phyloP scores from a whole-genome alignment of 495 filamentous ascomycete species.

The Penicillium cinerascens region DNA sequence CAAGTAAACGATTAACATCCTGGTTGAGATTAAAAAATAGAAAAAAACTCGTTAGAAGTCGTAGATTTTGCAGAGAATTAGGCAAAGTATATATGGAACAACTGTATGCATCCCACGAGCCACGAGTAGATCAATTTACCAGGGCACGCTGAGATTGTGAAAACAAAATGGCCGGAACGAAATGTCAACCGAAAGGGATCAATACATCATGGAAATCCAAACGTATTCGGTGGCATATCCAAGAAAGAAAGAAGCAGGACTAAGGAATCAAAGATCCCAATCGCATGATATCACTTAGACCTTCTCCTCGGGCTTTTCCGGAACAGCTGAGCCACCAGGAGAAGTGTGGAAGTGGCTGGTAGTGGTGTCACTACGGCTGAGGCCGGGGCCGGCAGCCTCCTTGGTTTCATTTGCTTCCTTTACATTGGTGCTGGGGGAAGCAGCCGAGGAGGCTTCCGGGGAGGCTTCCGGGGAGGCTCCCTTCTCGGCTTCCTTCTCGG shows the following conservation, averaged over 20 bases:
- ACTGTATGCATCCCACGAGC: not conserved
- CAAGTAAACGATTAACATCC: not conserved
- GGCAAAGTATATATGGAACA: conserved; percentile 3
- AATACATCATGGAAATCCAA: not conserved
- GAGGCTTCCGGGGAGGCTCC: conserved; percentile 5
- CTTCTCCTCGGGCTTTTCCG: conserved; percentile 16
- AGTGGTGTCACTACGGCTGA: conserved; percentile 29
- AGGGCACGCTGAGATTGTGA: not conserved
- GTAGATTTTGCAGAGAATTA: conserved; percentile 9
- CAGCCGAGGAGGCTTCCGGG: not conserved
- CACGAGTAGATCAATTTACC: not conserved
- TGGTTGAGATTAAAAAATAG: not conserved
- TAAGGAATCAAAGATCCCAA: too few relatives aligned
- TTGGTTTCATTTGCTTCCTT: not conserved
- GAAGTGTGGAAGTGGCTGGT: conserved; percentile 31
- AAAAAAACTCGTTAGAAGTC: not conserved
- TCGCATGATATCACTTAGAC: not conserved
- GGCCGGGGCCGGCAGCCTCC: conserved; percentile 5
- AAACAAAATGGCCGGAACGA: not conserved
- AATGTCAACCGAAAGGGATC: not conserved
- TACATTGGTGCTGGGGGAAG: conserved; percentile 3
- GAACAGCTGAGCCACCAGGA: conserved; percentile 23
- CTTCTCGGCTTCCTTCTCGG: conserved; percentile 16
- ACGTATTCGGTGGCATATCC: not conserved
- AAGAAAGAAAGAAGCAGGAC: not conserved